Percentiles rank a stretch among this genome's conserved stretches.
phyloP scores from a whole-genome alignment of 352 stramenopile genomes.

The Phytophthora cryptogea region DNA sequence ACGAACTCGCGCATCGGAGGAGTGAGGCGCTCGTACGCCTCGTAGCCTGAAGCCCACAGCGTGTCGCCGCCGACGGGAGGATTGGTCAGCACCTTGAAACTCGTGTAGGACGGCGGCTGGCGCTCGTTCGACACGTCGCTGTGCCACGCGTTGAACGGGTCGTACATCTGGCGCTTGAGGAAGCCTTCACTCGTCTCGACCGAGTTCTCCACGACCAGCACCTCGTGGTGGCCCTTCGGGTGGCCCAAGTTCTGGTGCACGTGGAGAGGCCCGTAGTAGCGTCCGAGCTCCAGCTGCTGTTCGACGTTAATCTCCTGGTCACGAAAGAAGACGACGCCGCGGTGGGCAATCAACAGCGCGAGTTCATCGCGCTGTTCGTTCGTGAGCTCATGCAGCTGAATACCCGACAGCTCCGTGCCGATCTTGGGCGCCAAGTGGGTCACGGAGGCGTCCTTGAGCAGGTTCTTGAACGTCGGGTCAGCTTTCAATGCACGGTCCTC shows the following conservation, averaged over 20 bases:
- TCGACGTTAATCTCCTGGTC: slow-evolving; percentile 20
- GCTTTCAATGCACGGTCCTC: slow-evolving; percentile 38
- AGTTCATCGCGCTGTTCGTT: slow-evolving; percentile 18
- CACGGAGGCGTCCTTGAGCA: slow-evolving; percentile 19
- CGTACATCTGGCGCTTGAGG: slow-evolving; percentile 30
- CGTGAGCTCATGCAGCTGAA: slow-evolving; percentile 16
- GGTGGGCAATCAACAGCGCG: slow-evolving; percentile 10
- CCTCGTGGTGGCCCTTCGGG: slow-evolving; percentile 8
- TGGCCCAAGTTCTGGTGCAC: slow-evolving; percentile 23
- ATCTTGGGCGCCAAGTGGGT: slow-evolving; percentile 17
- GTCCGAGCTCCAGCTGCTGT: slow-evolving; percentile 14
- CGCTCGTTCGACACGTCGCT: slow-evolving; percentile 45
- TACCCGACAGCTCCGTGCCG: slow-evolving; percentile 10
- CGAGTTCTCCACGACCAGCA: slow-evolving; percentile 19
- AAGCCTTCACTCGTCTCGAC: slow-evolving; percentile 10
- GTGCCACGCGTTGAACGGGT: slow-evolving; percentile 40
- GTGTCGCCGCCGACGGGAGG: slow-evolving; percentile 44
- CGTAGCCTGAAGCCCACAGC: slow-evolving; percentile 46
- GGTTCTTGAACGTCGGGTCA: slow-evolving; percentile 42
- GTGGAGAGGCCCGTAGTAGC: slow-evolving; percentile 19
- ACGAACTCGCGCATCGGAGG: slow-evolving; percentile 38
- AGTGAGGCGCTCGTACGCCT: slow-evolving; percentile 53
- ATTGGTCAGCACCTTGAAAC: slow-evolving; percentile 34
- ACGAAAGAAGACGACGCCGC: slow-evolving; percentile 19
- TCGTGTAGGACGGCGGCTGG: slow-evolving; percentile 29